Conservation (phyloP, 179 eudicot species). For the Corrigiola litoralis region DNA sequence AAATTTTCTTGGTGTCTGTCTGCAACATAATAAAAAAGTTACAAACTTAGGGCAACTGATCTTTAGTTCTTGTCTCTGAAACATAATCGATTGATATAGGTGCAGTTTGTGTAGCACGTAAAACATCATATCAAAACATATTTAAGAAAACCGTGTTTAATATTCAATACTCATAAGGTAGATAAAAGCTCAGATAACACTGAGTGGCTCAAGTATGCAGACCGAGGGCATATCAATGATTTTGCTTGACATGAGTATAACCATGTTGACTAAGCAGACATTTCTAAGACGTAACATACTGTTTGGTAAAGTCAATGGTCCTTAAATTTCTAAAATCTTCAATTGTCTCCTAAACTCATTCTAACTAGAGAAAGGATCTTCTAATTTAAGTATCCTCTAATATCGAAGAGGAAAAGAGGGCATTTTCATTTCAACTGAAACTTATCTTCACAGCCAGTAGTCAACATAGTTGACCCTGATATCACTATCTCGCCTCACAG, state of each 20-base stretch:
- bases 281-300: no score
- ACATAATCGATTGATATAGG: background rate
- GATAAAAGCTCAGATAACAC: background rate
- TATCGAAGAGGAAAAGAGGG: background rate
- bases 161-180: no score
- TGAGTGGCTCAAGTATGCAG: background rate
- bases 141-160: background rate
- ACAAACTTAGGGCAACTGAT: background rate
- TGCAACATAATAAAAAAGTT: slow-evolving; percentile 29
- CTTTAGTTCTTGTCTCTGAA: background rate
- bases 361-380: background rate
- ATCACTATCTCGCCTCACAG: background rate
- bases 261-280: background rate
- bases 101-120: background rate
- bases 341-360: background rate
- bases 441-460: background rate
- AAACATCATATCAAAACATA: background rate
- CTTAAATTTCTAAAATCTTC: background rate
- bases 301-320: background rate
- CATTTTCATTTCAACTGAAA: background rate
- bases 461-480: background rate
- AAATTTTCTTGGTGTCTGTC: slow-evolving; percentile 98
- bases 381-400: background rate
- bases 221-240: no score
- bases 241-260: no score